A percentile compares a stretch with the other conserved stretches of the same genome.
These are phyloP conservation scores for Lentinula guzmanii DNA, from an alignment of 768 basidiomycete genomes.

Conservation along the genomic window DNA sequence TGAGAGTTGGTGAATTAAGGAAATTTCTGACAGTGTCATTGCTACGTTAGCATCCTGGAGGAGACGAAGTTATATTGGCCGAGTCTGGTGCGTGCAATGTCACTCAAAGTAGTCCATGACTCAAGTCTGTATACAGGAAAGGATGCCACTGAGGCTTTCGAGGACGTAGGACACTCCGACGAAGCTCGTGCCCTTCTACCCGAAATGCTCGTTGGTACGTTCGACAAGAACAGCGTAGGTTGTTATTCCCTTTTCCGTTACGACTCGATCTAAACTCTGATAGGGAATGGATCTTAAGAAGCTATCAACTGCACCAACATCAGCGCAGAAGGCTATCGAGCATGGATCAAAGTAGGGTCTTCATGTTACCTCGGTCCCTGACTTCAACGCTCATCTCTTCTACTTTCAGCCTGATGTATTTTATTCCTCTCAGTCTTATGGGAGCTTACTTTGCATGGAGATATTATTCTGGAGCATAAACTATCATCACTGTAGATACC, in stretches of 20 bases:
- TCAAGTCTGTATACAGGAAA: slow-evolving; percentile 47
- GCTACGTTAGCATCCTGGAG: slow-evolving; percentile 78
- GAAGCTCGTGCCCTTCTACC: slow-evolving; percentile 87
- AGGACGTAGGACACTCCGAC: slow-evolving; percentile 98
- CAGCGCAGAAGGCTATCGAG: slow-evolving; percentile 42
- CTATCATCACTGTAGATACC: slow-evolving; percentile 35
- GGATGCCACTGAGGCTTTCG: slow-evolving; percentile 97
- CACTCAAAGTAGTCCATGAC: background rate
- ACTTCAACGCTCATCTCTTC: slow-evolving; percentile 6
- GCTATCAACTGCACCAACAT: slow-evolving; percentile 37
- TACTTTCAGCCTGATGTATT: slow-evolving; percentile 64
- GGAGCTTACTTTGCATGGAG: slow-evolving; percentile 89
- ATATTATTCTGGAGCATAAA: slow-evolving; percentile 40
- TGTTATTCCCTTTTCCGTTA: slow-evolving; percentile 6
- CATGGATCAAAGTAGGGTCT: slow-evolving; percentile 60
- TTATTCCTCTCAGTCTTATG: slow-evolving; percentile 72
- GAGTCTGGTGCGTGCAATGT: slow-evolving; percentile 69
- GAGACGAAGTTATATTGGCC: slow-evolving; percentile 94
- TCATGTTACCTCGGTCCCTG: slow-evolving; percentile 3
- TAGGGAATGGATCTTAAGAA: slow-evolving; percentile 50
- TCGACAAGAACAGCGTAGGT: slow-evolving; percentile 66
- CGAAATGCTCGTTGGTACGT: slow-evolving; percentile 75
- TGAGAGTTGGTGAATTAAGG: slow-evolving; percentile 9
- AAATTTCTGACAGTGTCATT: background rate
- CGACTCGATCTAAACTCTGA: slow-evolving; percentile 1